A percentile compares a stretch with the other conserved stretches of the same genome.
phyloP scores from a whole-genome alignment of 352 stramenopile genomes.

The Globisporangium irregulare region DNA sequence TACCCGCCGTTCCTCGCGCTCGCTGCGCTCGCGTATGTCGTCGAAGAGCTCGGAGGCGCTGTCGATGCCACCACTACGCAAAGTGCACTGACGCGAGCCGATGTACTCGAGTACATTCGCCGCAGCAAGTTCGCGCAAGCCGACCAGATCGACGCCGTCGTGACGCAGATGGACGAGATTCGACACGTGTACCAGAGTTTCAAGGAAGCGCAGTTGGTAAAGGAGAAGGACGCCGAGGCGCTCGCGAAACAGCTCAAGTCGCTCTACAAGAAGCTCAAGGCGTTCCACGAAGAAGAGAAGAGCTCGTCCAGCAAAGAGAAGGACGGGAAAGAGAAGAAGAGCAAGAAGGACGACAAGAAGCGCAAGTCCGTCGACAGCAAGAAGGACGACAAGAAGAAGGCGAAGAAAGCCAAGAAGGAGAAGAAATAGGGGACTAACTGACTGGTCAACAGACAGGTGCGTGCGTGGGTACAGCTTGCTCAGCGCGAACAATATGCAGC shows the following conservation, averaged over 20 bases:
- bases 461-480: not conserved
- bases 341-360: constrained; percentile 67
- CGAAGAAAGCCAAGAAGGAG: constrained; percentile 66
- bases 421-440: constrained; percentile 52
- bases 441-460: constrained; percentile 17
- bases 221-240: constrained; percentile 31
- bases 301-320: constrained; percentile 29
- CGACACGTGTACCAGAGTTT: constrained; percentile 27
- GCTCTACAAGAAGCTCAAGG: constrained; percentile 88
- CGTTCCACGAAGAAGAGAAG: constrained; percentile 63
- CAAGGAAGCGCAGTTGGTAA: constrained; percentile 33
- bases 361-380: constrained; percentile 41
- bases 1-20: constrained; percentile 75
- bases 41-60: constrained; percentile 42
- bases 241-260: constrained; percentile 71
- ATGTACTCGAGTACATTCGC: constrained; percentile 62
- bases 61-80: constrained; percentile 22
- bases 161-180: constrained; percentile 34
- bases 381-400: constrained; percentile 55
- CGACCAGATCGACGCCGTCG: constrained; percentile 38
- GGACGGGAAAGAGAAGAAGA: constrained; percentile 44
- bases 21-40: constrained; percentile 50
- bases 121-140: constrained; percentile 69
- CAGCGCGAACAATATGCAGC: not conserved
- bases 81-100: constrained; percentile 27